Percentiles rank a stretch among this genome's conserved stretches.
These are phyloP conservation scores for Microsporum ferrugineum DNA, from an alignment of 2,329 filamentous ascomycete species.

Conservation along the genomic window DNA sequence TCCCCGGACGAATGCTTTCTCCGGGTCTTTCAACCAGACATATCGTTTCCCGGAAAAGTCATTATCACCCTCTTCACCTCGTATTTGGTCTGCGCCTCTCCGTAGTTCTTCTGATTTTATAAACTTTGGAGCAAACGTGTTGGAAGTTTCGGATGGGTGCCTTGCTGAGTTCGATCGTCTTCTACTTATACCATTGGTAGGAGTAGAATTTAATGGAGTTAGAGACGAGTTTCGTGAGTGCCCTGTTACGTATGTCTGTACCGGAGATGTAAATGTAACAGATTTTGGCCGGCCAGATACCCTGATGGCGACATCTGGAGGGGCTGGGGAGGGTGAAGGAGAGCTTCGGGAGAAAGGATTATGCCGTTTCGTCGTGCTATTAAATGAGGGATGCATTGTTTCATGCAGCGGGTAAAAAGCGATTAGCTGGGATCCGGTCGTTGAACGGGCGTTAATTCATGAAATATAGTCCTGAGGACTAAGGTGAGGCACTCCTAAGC, in stretches of 20 bases:
- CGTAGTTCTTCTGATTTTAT: constrained; percentile 77
- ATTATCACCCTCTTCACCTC: constrained; percentile 87
- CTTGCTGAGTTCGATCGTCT: constrained; percentile 53
- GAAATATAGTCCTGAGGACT: background rate
- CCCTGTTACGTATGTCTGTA: constrained; percentile 33
- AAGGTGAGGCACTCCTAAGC: background rate
- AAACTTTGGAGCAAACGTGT: constrained; percentile 90
- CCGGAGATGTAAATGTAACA: constrained; percentile 54
- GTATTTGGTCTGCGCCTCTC: constrained; percentile 43
- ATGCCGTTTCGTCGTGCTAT: constrained; percentile 60
- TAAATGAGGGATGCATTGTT: constrained; percentile 45
- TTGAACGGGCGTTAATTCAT: background rate
- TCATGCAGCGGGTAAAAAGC: background rate
- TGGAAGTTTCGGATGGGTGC: constrained; percentile 46
- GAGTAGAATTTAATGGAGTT: constrained; percentile 43
- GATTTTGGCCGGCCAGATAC: constrained; percentile 58
- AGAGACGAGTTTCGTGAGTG: constrained; percentile 62
- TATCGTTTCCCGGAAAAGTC: constrained; percentile 98
- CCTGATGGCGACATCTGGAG: constrained; percentile 23
- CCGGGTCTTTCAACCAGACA: constrained; percentile 86
- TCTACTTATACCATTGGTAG: constrained; percentile 30
- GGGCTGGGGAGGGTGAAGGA: constrained; percentile 53
- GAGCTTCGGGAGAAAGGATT: constrained; percentile 65
- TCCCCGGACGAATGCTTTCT: constrained; percentile 80
- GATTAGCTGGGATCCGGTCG: background rate